These are phyloP conservation scores for Tricholoma furcatifolium DNA, from an alignment of 768 basidiomycete species.

Conservation along the genomic window DNA sequence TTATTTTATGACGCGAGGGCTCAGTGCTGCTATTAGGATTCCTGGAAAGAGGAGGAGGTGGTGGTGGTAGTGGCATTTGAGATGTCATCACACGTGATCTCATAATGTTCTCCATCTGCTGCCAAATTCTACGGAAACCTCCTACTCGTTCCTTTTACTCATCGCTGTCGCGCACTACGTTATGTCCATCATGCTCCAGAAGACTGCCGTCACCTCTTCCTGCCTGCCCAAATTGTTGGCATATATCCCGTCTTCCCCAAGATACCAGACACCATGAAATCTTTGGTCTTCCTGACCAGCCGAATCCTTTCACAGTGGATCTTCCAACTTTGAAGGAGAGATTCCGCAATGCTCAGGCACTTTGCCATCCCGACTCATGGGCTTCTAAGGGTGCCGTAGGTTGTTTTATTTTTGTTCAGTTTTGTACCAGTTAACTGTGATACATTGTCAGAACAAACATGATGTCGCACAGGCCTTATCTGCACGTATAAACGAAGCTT, in stretches of 20 bases:
- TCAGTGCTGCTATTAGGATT: conserved; percentile 44
- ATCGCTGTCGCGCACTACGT: conserved; percentile 5
- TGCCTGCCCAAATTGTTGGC: conserved; percentile 72
- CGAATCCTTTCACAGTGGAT: conserved; percentile 75
- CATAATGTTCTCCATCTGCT: conserved; percentile 11
- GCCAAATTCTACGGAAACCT: conserved; percentile 8
- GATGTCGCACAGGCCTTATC: conserved; percentile 66
- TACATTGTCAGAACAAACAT: conserved; percentile 45
- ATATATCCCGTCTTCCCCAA: conserved; percentile 57
- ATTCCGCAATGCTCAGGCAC: conserved; percentile 71
- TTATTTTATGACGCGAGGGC: conserved; percentile 44
- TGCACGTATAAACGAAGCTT: conserved; percentile 79
- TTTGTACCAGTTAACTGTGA: background rate
- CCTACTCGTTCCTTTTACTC: conserved; percentile 10
- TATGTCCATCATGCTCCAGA: conserved; percentile 64
- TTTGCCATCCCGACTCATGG: conserved; percentile 89
- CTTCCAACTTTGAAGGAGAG: conserved; percentile 53
- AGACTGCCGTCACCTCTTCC: conserved; percentile 65
- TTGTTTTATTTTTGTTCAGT: conserved; percentile 8
- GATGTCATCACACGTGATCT: background rate
- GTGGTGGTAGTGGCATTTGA: background rate
- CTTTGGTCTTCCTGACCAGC: conserved; percentile 57
- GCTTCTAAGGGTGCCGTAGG: conserved; percentile 61
- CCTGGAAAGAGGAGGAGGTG: conserved; percentile 31
- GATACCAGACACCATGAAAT: conserved; percentile 64